Conservation (phyloP, 2,329 filamentous ascomycete genomes). For the Drechslerella dactyloides region DNA sequence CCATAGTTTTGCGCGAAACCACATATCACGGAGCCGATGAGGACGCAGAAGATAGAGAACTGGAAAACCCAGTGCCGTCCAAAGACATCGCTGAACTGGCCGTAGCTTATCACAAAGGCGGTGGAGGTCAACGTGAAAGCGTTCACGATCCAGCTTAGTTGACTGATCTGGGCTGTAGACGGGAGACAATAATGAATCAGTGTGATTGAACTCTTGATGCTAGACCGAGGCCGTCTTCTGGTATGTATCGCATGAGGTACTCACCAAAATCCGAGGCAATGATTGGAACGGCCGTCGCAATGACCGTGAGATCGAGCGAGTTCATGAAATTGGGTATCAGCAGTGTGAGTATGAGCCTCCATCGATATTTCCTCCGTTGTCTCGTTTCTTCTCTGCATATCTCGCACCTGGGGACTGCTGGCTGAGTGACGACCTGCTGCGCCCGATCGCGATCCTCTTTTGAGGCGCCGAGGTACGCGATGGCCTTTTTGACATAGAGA, state of each 20-base stretch:
- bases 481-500: constrained; percentile 20
- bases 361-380: constrained; percentile 61
- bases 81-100: constrained; percentile 70
- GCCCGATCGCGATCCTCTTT: constrained; percentile 35
- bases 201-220: no score
- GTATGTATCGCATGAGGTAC: constrained; percentile 47
- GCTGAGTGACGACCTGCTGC: constrained; percentile 2
- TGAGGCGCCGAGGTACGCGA: constrained; percentile 42
- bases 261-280: constrained; percentile 71
- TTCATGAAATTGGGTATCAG: constrained; percentile 68
- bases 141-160: constrained; percentile 68
- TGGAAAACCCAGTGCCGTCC: constrained; percentile 68
- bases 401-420: constrained; percentile 23
- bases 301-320: constrained; percentile 70
- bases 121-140: constrained; percentile 72
- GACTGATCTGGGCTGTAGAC: constrained; percentile 35
- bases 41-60: constrained; percentile 64
- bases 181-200: background rate
- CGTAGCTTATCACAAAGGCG: constrained; percentile 71
- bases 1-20: constrained; percentile 66
- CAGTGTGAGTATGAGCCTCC: constrained; percentile 67
- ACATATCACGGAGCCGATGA: constrained; percentile 69
- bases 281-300: constrained; percentile 67
- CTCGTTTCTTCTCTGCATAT: constrained; percentile 57
- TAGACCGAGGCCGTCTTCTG: no score